These are phyloP conservation scores for Kwoniella bestiolae DNA, from an alignment of 768 basidiomycete genomes.

Conservation along the genomic window DNA sequence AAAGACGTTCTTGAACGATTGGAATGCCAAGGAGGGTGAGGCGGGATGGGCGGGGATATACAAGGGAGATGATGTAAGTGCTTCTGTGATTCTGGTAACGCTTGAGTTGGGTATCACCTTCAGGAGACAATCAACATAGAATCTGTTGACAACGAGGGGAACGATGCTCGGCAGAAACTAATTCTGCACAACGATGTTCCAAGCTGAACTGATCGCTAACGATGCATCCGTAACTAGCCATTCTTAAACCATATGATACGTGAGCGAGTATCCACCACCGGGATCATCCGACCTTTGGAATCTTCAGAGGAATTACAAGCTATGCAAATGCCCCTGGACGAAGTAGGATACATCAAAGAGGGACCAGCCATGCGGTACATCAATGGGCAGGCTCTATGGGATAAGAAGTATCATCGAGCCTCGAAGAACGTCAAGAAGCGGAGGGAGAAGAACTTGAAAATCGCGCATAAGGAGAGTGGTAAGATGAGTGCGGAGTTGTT, in stretches of 20 bases:
- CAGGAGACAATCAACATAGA: no score
- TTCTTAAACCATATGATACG: slow-evolving; percentile 75
- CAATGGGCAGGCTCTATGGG: slow-evolving; percentile 56
- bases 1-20: slow-evolving; percentile 23
- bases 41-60: slow-evolving; percentile 42
- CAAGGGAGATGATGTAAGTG: slow-evolving; percentile 34
- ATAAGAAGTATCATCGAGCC: slow-evolving; percentile 44
- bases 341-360: slow-evolving; percentile 78
- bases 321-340: slow-evolving; percentile 67
- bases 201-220: not conserved
- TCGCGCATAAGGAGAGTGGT: slow-evolving; percentile 33
- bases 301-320: slow-evolving; percentile 69
- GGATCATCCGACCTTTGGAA: slow-evolving; percentile 82
- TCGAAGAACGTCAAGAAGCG: slow-evolving; percentile 45
- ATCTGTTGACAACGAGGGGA: no score
- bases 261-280: slow-evolving; percentile 82
- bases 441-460: slow-evolving; percentile 42
- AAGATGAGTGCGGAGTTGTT: slow-evolving; percentile 45
- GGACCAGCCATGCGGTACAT: slow-evolving; percentile 76
- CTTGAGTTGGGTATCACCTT: no score
- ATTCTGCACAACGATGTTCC: no score
- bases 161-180: no score
- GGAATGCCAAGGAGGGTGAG: slow-evolving; percentile 24
- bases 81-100: not conserved
- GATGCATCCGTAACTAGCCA: slow-evolving; percentile 32